Evolutionary conservation across 495 filamentous ascomycete species (phyloP).

Genomic region (Talaromyces stipitatus): DNA sequence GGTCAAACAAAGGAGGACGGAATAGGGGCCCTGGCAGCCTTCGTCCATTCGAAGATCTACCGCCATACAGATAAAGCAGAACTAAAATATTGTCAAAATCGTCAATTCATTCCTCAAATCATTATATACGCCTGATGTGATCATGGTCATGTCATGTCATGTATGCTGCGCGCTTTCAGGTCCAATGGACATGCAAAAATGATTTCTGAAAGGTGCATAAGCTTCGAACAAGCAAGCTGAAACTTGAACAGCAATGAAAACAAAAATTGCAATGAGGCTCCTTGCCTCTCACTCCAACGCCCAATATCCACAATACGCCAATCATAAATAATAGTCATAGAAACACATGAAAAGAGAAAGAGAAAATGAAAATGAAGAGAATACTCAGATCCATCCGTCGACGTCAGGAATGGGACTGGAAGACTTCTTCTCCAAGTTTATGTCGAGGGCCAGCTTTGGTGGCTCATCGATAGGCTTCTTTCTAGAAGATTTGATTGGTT

Average conservation of each 20-base stretch:
- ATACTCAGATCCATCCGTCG: conserved; percentile 31
- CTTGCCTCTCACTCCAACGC: conserved; percentile 2
- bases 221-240: background rate
- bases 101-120: conserved; percentile 7
- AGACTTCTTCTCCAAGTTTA: conserved; percentile 22
- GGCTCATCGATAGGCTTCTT: conserved; percentile 36
- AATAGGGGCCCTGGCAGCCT: too few species aligned
- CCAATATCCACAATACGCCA: background rate
- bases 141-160: conserved; percentile 5
- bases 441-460: conserved; percentile 31
- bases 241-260: background rate
- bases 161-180: background rate
- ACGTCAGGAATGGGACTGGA: conserved; percentile 17
- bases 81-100: too few species aligned
- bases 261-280: background rate
- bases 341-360: conserved; percentile 17
- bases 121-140: conserved; percentile 5
- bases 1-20: too few species aligned
- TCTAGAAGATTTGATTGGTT: conserved; percentile 34
- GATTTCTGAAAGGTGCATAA: background rate
- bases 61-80: too few species aligned
- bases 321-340: background rate
- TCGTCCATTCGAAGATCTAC: too few species aligned
- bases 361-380: conserved; percentile 6
- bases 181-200: background rate